phyloP scores from a whole-genome alignment of 1,139 yeast genomes.

The Pneumocystis murina region DNA sequence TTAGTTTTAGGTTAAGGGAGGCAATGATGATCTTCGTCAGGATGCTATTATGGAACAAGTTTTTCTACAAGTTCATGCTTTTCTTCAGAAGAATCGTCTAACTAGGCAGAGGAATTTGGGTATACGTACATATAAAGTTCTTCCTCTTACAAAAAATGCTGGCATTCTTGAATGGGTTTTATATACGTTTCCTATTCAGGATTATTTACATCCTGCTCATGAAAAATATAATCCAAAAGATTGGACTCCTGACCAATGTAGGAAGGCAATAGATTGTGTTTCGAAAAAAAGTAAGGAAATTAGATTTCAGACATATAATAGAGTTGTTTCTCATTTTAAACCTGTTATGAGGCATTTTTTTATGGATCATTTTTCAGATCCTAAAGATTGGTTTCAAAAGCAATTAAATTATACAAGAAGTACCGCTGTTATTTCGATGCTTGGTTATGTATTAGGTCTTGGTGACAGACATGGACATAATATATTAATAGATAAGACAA shows the following conservation, averaged over 20 bases:
- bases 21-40: constrained; percentile 83
- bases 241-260: constrained; percentile 41
- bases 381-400: constrained; percentile 59
- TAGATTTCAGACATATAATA: constrained; percentile 37
- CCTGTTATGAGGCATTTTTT: constrained; percentile 67
- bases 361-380: constrained; percentile 46
- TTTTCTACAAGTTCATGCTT: constrained; percentile 67
- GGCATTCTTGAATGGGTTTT: constrained; percentile 87
- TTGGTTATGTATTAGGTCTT: constrained; percentile 75
- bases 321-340: constrained; percentile 36
- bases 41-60: constrained; percentile 98
- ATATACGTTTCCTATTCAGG: constrained; percentile 56
- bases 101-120: constrained; percentile 43
- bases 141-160: constrained; percentile 74
- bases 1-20: constrained; percentile 43
- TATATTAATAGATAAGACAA: constrained; percentile 55
- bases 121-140: constrained; percentile 73
- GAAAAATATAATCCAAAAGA: constrained; percentile 29
- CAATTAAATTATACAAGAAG: constrained; percentile 60
- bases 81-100: constrained; percentile 42
- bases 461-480: constrained; percentile 95
- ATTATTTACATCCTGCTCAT: constrained; percentile 49
- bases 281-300: constrained; percentile 35
- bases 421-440: constrained; percentile 69
- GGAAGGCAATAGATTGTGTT: constrained; percentile 46